Percentiles rank a stretch among this genome's conserved stretches.
Conservation (phyloP, 228 moss, liverwort and hornwort genomes). For the Sphagnum magellanicum region DNA sequence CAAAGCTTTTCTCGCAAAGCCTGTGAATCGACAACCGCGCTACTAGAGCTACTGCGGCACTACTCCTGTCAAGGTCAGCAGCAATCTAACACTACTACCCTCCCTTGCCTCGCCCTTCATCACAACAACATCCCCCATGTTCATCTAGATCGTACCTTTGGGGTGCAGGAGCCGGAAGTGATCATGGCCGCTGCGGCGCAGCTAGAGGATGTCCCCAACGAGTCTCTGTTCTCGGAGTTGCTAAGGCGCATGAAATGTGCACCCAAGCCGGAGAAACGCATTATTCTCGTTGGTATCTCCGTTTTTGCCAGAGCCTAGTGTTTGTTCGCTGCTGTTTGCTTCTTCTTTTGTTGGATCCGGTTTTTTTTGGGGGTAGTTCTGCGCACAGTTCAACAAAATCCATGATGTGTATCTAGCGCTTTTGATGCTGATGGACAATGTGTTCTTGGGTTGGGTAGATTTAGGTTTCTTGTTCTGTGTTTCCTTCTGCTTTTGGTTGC, state of each 20-base stretch:
- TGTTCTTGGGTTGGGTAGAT: too few species aligned
- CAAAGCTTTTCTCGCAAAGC: too few species aligned
- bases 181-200: conserved; percentile 25
- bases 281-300: conserved; percentile 69
- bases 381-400: background rate
- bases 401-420: background rate
- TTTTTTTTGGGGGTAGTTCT: background rate
- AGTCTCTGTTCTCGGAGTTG: conserved; percentile 61
- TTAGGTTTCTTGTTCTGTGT: too few species aligned
- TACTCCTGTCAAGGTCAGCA: too few species aligned
- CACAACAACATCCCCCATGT: too few species aligned
- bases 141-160: too few species aligned
- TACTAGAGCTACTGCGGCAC: too few species aligned
- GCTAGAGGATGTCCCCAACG: conserved; percentile 73
- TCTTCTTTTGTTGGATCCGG: background rate
- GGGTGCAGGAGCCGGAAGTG: background rate
- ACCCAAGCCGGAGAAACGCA: conserved; percentile 71
- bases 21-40: too few species aligned
- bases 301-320: background rate
- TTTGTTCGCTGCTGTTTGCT: background rate
- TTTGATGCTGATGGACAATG: too few species aligned
- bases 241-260: conserved; percentile 77
- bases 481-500: background rate
- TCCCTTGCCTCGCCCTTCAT: too few species aligned
- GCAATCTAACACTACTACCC: too few species aligned